Evolutionary conservation across 2,329 filamentous ascomycete genomes (phyloP).

Genomic region (Alternaria sp.): DNA sequence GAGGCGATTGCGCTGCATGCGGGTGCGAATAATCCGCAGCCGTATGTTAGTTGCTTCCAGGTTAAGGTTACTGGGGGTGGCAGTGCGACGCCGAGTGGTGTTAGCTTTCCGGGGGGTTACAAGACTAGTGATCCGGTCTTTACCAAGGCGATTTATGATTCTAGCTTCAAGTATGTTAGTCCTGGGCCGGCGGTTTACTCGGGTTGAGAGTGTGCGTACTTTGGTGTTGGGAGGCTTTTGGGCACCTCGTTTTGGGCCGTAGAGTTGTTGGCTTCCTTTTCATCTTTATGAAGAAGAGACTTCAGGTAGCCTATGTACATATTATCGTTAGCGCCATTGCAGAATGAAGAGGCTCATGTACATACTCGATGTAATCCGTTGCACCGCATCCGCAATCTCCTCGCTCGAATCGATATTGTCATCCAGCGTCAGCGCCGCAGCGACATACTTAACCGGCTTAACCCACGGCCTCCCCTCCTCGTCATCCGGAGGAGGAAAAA

Average conservation of each 20-base stretch:
- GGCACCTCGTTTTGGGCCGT: not conserved
- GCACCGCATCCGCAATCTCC: not conserved
- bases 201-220: conserved; percentile 25
- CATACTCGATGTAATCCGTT: not conserved
- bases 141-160: conserved; percentile 43
- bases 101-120: conserved; percentile 45
- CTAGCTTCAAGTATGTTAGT: conserved; percentile 43
- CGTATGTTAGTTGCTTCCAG: conserved; percentile 48
- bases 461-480: not conserved
- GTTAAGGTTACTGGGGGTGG: conserved; percentile 47
- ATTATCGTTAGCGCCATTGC: not conserved
- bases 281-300: not conserved
- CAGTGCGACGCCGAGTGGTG: conserved; percentile 40
- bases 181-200: conserved; percentile 43
- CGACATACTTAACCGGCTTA: not conserved
- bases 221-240: not conserved
- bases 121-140: conserved; percentile 44
- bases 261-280: not conserved
- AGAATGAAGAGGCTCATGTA: not conserved
- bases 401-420: not conserved
- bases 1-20: conserved; percentile 46
- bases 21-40: conserved; percentile 39
- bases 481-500: not conserved
- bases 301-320: not conserved
- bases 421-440: not conserved